Evolutionary conservation across 1,139 yeast genomes (phyloP), one percentile per base, ranked within the genome.

Genomic region (Taiozyma onychis): DNA sequence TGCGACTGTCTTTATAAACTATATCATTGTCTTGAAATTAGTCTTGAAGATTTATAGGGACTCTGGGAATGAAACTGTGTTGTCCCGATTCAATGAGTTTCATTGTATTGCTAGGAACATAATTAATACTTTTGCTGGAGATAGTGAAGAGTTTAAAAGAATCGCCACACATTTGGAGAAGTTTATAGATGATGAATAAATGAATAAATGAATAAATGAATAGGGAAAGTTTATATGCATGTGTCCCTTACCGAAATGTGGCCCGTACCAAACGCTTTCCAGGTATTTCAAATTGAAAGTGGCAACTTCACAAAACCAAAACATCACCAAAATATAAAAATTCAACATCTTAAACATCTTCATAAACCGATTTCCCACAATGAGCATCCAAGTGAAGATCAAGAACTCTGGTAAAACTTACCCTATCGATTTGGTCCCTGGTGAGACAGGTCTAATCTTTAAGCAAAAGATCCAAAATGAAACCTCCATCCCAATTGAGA

Each of bases 401-500:
- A 88, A 88, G 65, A 91, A 91, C 69, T 83, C 95, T 2, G 97
- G 98, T 41, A 89, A 89, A 63, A 74, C 81, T 4, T 83, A 87
- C 67, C 86, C 87, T 22, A 74, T 93, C 41, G 82, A 80, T 28
- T 73, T 91, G 47, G 77, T 74, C 35, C 70, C 74, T 4, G 63
- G 65, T 8, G 83, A 82, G 46, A 76, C 80, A 2, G 97, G 95
- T 2, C 68, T 75, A n/a, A 79, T 77, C 22, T 78, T 93, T 66
- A 91, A 89, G 65, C 70, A 74, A 52, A 85, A 85, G 67, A 81
- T 93, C 51, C 83, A 78, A 57, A 80, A 83, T 43, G 67, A 80
- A 54, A 93, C 98, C 1, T 82, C 82, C 50, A 90, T 93, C 50
- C 96, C 97, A 18, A 80, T 83, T 3, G 87, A 82, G 50, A 83